phyloP scores from a whole-genome alignment of 129 eudicot species.

The Centella asiatica region DNA sequence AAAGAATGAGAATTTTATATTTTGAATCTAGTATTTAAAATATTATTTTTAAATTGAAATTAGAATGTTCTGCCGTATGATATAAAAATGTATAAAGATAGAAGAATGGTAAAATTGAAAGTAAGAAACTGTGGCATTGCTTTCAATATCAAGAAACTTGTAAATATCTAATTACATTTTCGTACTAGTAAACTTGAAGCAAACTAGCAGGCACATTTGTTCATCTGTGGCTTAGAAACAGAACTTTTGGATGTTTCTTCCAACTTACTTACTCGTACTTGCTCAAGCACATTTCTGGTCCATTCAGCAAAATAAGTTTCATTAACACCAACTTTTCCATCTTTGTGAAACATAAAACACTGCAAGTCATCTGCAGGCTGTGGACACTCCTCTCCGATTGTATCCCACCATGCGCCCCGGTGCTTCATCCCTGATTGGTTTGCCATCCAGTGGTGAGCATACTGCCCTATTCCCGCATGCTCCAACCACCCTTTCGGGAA shows the following conservation, averaged over 20 bases:
- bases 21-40: no score
- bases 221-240: not conserved
- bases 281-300: slow-evolving; percentile 15
- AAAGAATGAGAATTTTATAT: no score
- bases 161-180: no score
- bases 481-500: slow-evolving; percentile 50
- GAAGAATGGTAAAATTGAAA: no score
- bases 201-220: slow-evolving; percentile 18
- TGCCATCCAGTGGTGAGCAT: slow-evolving; percentile 50
- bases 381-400: slow-evolving; percentile 17
- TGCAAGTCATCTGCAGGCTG: not conserved
- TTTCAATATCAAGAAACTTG: no score
- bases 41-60: no score
- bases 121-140: no score
- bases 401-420: slow-evolving; percentile 45
- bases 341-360: slow-evolving; percentile 17
- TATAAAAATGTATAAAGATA: no score
- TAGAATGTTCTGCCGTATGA: no score
- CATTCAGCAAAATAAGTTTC: slow-evolving; percentile 18
- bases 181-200: not conserved
- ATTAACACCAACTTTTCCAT: slow-evolving; percentile 17
- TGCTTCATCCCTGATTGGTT: slow-evolving; percentile 43
- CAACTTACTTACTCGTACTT: slow-evolving; percentile 16
- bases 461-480: slow-evolving; percentile 40
- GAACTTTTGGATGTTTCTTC: slow-evolving; percentile 8